Evolutionary conservation across 441 rosid genomes (phyloP).

Genomic region (Adansonia grandidieri): DNA sequence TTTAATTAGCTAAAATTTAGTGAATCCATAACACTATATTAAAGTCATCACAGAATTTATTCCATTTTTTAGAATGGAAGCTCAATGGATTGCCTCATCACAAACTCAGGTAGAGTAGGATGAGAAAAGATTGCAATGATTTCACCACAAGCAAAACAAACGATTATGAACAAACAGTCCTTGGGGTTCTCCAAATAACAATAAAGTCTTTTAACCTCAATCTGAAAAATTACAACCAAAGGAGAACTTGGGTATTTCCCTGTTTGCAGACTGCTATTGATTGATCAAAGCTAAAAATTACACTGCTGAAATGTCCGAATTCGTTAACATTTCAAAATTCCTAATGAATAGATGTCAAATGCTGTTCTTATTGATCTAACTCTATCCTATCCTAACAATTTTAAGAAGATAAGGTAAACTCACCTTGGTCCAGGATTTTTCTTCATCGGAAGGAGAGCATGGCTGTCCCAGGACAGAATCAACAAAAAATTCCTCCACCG

Average conservation of each 20-base stretch:
- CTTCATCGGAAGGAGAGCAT: slow-evolving; percentile 63
- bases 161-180: background rate
- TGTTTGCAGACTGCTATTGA: slow-evolving; percentile 21
- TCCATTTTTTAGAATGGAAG: no score
- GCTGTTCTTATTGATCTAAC: slow-evolving; percentile 44
- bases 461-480: background rate
- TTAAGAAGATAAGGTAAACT: slow-evolving; percentile 28
- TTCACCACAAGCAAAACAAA: background rate
- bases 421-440: slow-evolving; percentile 55
- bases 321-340: slow-evolving; percentile 28
- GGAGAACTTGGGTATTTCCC: slow-evolving; percentile 27
- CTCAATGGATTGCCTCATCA: no score
- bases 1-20: no score
- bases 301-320: slow-evolving; percentile 25
- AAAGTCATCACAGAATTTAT: no score
- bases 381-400: slow-evolving; percentile 35
- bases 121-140: background rate
- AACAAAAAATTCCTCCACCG: background rate
- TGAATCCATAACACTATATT: no score
- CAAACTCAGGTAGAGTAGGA: no score
- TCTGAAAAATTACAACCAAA: slow-evolving; percentile 24
- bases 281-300: slow-evolving; percentile 28
- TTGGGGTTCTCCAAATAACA: slow-evolving; percentile 7
- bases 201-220: slow-evolving; percentile 13
- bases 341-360: slow-evolving; percentile 30